Percentiles rank a stretch among this genome's conserved stretches.
Conservation (phyloP, 306 rosid species). For the Lathyrus sativus region DNA sequence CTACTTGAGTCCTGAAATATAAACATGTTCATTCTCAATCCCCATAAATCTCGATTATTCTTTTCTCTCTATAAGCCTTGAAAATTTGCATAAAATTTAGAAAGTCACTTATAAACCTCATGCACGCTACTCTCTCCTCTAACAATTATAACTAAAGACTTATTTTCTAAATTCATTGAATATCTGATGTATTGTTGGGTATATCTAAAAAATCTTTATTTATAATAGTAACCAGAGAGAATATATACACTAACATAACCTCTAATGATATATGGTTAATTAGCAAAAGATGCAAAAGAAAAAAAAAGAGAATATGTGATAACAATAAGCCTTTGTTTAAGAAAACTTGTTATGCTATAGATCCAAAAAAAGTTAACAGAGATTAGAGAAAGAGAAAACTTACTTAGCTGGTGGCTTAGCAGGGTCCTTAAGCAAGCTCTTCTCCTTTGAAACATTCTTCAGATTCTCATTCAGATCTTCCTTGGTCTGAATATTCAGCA, state of each 20-base stretch:
- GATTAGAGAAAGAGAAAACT: conserved; percentile 13
- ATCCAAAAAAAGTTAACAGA: not conserved
- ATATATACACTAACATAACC: not conserved
- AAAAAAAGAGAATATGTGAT: not conserved
- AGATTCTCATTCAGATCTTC: conserved; percentile 60
- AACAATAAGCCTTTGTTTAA: too few species aligned
- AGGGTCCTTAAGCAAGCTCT: conserved; percentile 67
- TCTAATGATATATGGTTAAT: not conserved
- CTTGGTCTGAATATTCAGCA: conserved; percentile 68
- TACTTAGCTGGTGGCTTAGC: conserved; percentile 92
- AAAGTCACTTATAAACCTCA: conserved; percentile 11
- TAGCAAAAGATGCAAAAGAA: not conserved
- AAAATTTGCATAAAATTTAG: not conserved
- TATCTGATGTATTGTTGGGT: too few species aligned
- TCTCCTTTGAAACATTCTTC: conserved; percentile 58
- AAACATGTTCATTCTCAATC: conserved; percentile 26
- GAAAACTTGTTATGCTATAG: not conserved
- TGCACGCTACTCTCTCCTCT: not conserved
- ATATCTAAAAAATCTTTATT: too few species aligned
- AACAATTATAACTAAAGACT: too few species aligned
- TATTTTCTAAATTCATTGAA: too few species aligned
- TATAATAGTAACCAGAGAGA: too few species aligned
- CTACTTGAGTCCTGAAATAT: conserved; percentile 80
- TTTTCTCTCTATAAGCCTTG: not conserved
- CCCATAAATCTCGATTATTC: conserved; percentile 17